phyloP scores from a whole-genome alignment of 768 basidiomycete genomes.

The Russula emetica region DNA sequence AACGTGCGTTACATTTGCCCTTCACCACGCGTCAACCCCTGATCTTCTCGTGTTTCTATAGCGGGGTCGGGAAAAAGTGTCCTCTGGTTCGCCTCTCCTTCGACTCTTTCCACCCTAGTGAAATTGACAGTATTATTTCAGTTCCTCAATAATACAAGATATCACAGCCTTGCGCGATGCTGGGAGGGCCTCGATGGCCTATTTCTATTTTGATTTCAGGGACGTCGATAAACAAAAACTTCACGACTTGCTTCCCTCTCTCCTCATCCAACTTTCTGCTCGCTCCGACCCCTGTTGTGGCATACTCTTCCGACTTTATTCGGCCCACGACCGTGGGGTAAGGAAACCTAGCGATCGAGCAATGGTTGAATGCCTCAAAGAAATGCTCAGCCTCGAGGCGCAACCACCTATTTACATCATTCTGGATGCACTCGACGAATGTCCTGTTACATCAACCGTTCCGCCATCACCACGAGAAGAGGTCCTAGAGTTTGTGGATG shows the following conservation, averaged over 20 bases:
- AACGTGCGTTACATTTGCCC: background rate
- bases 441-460: background rate
- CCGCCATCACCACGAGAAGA: background rate
- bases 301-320: background rate
- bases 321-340: background rate
- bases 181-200: background rate
- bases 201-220: background rate
- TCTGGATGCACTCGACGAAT: background rate
- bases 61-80: background rate
- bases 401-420: background rate
- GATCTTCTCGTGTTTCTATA: background rate
- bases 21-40: background rate
- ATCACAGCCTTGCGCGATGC: background rate
- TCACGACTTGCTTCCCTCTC: background rate
- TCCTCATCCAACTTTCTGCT: background rate
- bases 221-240: background rate
- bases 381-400: background rate
- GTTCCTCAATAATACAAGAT: background rate
- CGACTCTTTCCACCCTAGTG: background rate
- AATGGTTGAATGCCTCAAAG: background rate
- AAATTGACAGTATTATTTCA: background rate
- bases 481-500: background rate
- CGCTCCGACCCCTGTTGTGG: background rate
- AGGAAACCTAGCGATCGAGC: background rate
- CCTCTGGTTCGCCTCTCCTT: background rate